These are phyloP conservation scores for Ambrosia trifida DNA, from an alignment of 129 eudicot species.

Conservation along the genomic window DNA sequence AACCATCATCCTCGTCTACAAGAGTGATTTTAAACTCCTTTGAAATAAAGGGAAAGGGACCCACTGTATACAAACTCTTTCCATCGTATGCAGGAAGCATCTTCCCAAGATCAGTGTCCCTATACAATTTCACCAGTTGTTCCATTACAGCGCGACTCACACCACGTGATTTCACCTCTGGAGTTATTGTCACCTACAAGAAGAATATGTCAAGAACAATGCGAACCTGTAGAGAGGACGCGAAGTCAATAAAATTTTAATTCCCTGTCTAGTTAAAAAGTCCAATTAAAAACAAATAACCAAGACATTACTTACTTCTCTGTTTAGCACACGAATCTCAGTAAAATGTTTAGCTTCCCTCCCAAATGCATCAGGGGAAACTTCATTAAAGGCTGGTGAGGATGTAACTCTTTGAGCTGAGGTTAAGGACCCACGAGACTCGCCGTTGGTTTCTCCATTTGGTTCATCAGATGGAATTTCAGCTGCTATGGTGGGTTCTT, in stretches of 20 bases:
- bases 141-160: conserved; percentile 92
- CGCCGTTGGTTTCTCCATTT: conserved; percentile 62
- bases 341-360: conserved; percentile 95
- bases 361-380: conserved; percentile 83
- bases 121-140: conserved; percentile 62
- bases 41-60: conserved; percentile 75
- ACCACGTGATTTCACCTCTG: conserved; percentile 93
- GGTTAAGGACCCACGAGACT: conserved; percentile 65
- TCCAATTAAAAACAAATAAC: neutral
- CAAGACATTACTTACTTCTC: conserved; percentile 67
- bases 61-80: conserved; percentile 88
- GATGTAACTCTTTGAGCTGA: conserved; percentile 86
- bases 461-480: conserved; percentile 50
- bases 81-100: conserved; percentile 82
- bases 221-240: conserved; percentile 58
- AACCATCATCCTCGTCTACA: conserved; percentile 78
- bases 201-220: conserved; percentile 40
- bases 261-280: neutral
- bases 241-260: neutral
- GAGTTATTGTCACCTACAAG: conserved; percentile 73
- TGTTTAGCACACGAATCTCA: conserved; percentile 80
- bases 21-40: conserved; percentile 80
- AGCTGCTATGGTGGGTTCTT: conserved; percentile 45
- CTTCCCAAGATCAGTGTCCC: conserved; percentile 80
- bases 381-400: conserved; percentile 60